A percentile compares a stretch with the other conserved stretches of the same genome.
Evolutionary conservation across 2,329 filamentous ascomycete species (phyloP).

Genomic region (Acrocalymma vagum): DNA sequence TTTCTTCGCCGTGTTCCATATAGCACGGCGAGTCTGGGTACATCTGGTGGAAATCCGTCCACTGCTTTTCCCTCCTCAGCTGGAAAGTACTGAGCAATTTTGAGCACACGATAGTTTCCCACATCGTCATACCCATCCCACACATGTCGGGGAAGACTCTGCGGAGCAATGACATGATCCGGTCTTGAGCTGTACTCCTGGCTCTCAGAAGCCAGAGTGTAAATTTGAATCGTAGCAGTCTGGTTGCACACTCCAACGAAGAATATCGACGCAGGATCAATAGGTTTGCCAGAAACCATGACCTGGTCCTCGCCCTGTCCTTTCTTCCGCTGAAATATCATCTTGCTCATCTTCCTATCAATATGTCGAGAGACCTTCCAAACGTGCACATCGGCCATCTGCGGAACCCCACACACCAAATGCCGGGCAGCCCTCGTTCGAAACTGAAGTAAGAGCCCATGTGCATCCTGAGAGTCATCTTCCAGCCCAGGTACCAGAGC

Average conservation of each 20-base stretch:
- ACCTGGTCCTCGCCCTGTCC: background rate
- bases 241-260: too few species aligned
- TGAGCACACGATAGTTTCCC: constrained; percentile 12
- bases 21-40: constrained; percentile 11
- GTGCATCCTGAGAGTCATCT: too few species aligned
- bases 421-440: constrained; percentile 12
- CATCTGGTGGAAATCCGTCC: too few species aligned
- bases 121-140: background rate
- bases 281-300: too few species aligned
- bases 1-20: constrained; percentile 2
- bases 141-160: constrained; percentile 7
- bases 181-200: too few species aligned
- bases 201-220: too few species aligned
- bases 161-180: constrained; percentile 13
- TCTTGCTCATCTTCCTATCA: constrained; percentile 13
- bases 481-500: too few species aligned
- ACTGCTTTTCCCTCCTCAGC: too few species aligned
- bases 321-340: constrained; percentile 3
- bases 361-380: constrained; percentile 8
- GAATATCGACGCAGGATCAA: too few species aligned
- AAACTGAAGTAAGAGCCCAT: constrained; percentile 4
- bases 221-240: too few species aligned
- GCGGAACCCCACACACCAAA: constrained; percentile 8
- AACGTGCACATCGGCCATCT: constrained; percentile 14
- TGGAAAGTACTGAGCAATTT: constrained; percentile 11